These are phyloP conservation scores for Ajuga reptans DNA, from an alignment of 305 asterid species.

Conservation along the genomic window DNA sequence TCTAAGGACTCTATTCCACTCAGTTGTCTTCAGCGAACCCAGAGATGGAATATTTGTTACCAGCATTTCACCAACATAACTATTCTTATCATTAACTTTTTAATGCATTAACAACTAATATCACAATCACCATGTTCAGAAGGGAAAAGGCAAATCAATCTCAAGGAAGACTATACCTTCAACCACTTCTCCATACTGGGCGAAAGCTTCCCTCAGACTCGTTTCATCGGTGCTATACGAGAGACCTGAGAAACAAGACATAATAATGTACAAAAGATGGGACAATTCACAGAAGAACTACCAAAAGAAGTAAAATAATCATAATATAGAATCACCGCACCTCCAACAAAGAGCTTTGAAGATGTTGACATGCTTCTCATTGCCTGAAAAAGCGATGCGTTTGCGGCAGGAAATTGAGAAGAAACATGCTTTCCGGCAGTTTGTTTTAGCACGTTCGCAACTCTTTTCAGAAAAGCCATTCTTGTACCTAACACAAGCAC, in stretches of 20 bases:
- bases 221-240: conserved; percentile 63
- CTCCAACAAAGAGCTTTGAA: conserved; percentile 84
- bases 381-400: conserved; percentile 53
- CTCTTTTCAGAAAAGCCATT: conserved; percentile 74
- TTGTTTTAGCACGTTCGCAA: conserved; percentile 53
- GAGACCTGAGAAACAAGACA: conserved; percentile 49
- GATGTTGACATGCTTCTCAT: conserved; percentile 78
- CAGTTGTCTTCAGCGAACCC: neutral
- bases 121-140: neutral
- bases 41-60: neutral
- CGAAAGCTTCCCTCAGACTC: conserved; percentile 61
- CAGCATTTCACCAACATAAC: conserved; percentile 1
- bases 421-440: conserved; percentile 36
- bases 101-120: neutral
- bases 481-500: conserved; percentile 29
- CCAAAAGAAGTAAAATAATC: neutral
- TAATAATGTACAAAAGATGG: neutral
- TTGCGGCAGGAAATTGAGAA: conserved; percentile 39
- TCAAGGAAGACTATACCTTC: conserved; percentile 46
- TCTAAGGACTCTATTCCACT: neutral
- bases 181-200: conserved; percentile 69
- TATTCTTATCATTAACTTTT: neutral
- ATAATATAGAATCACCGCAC: conserved; percentile 26
- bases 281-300: neutral
- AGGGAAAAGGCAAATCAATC: neutral